phyloP scores from a whole-genome alignment of 2,329 filamentous ascomycete genomes.

The Nannizziopsis barbatae region DNA sequence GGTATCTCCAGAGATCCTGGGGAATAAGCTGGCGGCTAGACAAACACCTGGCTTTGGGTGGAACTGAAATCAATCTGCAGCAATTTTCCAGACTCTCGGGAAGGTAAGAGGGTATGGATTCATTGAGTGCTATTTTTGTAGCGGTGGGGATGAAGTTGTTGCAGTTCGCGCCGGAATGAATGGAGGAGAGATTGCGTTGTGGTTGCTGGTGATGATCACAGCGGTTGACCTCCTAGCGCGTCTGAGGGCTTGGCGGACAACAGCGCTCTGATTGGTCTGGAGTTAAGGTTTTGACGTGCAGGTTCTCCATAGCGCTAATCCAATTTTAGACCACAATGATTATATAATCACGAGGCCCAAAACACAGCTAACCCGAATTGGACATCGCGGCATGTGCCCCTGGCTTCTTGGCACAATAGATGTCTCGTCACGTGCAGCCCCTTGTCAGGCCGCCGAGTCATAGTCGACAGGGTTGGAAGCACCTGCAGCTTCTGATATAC shows the following conservation, averaged over 20 bases:
- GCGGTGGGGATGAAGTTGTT: not conserved
- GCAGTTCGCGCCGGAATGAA: conserved; percentile 9
- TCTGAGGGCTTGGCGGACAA: conserved; percentile 5
- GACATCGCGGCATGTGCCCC: too few species aligned
- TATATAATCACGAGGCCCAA: too few species aligned
- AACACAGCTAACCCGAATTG: too few species aligned
- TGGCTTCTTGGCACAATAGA: too few species aligned
- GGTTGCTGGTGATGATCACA: not conserved
- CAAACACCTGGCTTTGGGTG: not conserved
- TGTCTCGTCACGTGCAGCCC: too few species aligned
- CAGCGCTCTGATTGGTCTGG: conserved; percentile 11
- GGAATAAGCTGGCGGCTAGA: not conserved
- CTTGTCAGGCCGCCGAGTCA: too few species aligned
- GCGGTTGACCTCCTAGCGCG: conserved; percentile 8
- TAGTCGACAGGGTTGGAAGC: too few species aligned
- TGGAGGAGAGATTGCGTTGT: not conserved
- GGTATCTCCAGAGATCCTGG: not conserved
- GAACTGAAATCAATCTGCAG: not conserved
- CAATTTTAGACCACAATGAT: not conserved
- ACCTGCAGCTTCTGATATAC: not conserved
- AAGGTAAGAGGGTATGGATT: not conserved
- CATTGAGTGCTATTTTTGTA: conserved; percentile 6
- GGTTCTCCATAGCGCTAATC: conserved; percentile 1
- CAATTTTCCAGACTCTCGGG: not conserved
- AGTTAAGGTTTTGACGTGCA: not conserved